Evolutionary conservation across 2,329 filamentous ascomycete species (phyloP), one percentile per base, ranked within the genome.

Genomic region (Metarhizium robertsii): DNA sequence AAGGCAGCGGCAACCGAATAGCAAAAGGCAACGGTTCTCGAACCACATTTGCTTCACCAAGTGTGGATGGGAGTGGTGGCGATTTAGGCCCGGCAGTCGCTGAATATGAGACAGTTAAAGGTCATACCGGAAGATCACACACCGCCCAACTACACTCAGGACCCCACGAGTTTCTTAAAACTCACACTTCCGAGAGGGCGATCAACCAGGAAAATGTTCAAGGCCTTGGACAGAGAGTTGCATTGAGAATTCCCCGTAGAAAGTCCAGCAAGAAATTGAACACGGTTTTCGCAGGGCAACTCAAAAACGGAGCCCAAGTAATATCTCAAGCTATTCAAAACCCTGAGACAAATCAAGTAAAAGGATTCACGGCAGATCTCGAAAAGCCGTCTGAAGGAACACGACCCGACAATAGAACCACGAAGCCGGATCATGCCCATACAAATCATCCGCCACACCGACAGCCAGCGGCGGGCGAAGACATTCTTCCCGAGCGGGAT

Each of bases 401-500:
- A 29, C 11, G 8, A 14, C 10, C 7, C 25, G 25, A n/a, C n/a
- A 29, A n/a, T 14, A 30, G 38, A 8, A 14, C 16, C 1, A 7
- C 18, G 6, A 14, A 8, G 29, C 34, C 16, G 7, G 42, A 38
- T 47, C 30, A 25, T 34, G 13, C 40, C 13, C 40, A n/a, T 6
- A 32, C 43, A 25, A 25, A 54, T 14, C 53, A 53, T 16, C 25
- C 29, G 30, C 30, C 8, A n/a, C 46, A 53, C 32, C 38, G 20
- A 46, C 13, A 20, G 18, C 5, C 13, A 48, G 13, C 36, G 20
- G 47, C 46, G 8, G 63, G 61, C 5, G 61, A 65, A 14, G 62
- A 64, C 32, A 59, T 53, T 14, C 58, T 66, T 16, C 64, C 66
- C 4, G 60, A 67, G 4, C 61, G 59, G 29, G 61, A 67, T 25